Conservation (phyloP, 2,329 filamentous ascomycete species). For the Conoideocrella luteorostrata region DNA sequence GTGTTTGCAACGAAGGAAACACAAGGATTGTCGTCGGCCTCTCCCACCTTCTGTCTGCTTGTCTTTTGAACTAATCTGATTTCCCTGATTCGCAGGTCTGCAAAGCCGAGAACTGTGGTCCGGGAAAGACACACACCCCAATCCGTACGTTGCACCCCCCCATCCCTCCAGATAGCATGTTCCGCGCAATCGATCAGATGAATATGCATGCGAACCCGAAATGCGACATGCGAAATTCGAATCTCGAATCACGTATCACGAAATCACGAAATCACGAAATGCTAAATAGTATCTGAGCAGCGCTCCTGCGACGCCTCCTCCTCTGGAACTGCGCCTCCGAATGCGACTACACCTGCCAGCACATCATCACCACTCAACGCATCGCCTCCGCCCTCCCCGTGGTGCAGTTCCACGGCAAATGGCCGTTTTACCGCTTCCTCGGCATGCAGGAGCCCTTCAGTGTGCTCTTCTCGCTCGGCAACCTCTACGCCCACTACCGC, state of each 20-base stretch:
- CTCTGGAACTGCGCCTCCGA: constrained; percentile 89
- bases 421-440: constrained; percentile 86
- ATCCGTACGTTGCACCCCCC: constrained; percentile 55
- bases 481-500: constrained; percentile 76
- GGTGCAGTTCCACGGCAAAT: constrained; percentile 96
- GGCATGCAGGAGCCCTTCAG: constrained; percentile 94
- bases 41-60: too few species aligned
- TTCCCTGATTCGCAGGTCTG: constrained; percentile 79
- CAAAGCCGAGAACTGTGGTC: constrained; percentile 69
- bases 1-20: constrained; percentile 13
- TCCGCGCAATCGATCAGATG: too few species aligned
- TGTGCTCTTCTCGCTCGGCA: constrained; percentile 87
- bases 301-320: constrained; percentile 76
- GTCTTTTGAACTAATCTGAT: too few species aligned
- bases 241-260: too few species aligned
- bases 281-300: constrained; percentile 47
- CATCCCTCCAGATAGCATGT: background rate
- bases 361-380: constrained; percentile 74
- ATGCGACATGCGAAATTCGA: too few species aligned
- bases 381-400: constrained; percentile 59
- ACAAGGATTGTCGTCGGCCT: too few species aligned
- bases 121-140: constrained; percentile 48
- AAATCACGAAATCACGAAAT: too few species aligned
- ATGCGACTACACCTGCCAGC: constrained; percentile 98
- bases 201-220: too few species aligned